These are phyloP conservation scores for Ophiostoma triangulosporum DNA, from an alignment of 2,329 filamentous ascomycete genomes.

Conservation along the genomic window DNA sequence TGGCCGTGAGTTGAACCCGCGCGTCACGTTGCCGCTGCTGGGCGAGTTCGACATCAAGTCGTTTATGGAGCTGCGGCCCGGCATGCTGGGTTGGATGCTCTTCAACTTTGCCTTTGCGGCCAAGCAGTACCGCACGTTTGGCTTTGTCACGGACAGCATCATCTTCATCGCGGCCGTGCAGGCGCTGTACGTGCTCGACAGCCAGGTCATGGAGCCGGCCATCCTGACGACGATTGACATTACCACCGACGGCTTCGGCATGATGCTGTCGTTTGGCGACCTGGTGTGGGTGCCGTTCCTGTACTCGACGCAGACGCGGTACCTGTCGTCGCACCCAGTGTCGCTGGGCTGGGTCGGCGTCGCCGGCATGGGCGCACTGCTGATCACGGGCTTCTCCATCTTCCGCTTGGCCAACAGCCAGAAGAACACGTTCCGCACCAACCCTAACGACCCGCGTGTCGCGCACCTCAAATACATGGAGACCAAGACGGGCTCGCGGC, in stretches of 20 bases:
- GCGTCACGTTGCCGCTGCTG: slow-evolving; percentile 62
- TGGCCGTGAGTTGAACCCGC: slow-evolving; percentile 86
- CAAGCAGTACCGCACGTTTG: slow-evolving; percentile 76
- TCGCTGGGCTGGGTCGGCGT: slow-evolving; percentile 59
- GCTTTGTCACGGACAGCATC: slow-evolving; percentile 76
- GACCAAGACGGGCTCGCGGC: slow-evolving; percentile 67
- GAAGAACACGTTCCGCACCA: slow-evolving; percentile 86
- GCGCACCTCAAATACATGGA: slow-evolving; percentile 74
- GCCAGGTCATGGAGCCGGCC: slow-evolving; percentile 73
- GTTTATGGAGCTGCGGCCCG: slow-evolving; percentile 82
- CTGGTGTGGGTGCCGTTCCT: slow-evolving; percentile 86
- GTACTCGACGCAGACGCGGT: slow-evolving; percentile 73
- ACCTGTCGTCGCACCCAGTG: slow-evolving; percentile 69
- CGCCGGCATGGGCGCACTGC: slow-evolving; percentile 49
- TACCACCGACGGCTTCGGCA: slow-evolving; percentile 83
- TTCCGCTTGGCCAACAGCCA: slow-evolving; percentile 91
- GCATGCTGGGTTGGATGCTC: slow-evolving; percentile 78
- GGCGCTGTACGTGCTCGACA: slow-evolving; percentile 70
- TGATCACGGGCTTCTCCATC: slow-evolving; percentile 67
- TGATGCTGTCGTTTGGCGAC: slow-evolving; percentile 90
- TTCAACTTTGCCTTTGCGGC: slow-evolving; percentile 74
- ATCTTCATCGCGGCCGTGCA: slow-evolving; percentile 67
- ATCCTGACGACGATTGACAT: slow-evolving; percentile 92
- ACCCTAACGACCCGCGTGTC: slow-evolving; percentile 68
- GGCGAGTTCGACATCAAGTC: slow-evolving; percentile 83